These are phyloP conservation scores for Trametes polyzona DNA, from an alignment of 1,284 basidiomycete genomes.

Conservation along the genomic window DNA sequence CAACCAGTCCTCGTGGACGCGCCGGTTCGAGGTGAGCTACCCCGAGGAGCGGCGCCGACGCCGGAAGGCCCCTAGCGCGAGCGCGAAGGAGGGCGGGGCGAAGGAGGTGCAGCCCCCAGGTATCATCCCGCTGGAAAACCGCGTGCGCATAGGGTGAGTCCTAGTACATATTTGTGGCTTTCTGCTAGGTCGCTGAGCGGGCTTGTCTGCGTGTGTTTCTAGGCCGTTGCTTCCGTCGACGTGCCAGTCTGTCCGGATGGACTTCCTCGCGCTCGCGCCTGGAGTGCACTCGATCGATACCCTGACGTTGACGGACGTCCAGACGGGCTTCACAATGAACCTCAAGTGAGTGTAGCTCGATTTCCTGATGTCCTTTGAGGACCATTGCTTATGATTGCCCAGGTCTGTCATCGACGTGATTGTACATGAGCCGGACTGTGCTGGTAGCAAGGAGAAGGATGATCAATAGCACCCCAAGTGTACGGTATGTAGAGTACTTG, in stretches of 20 bases:
- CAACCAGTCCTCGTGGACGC: constrained; percentile 79
- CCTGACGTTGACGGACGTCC: constrained; percentile 74
- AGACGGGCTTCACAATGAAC: constrained; percentile 73
- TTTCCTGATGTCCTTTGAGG: background rate
- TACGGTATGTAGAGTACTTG: too few relatives aligned
- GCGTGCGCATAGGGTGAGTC: constrained; percentile 79
- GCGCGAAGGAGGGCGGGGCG: constrained; percentile 31
- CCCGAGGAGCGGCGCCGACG: constrained; percentile 58
- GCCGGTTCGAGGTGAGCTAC: constrained; percentile 78
- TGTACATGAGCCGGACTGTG: constrained; percentile 52
- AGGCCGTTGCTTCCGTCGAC: constrained; percentile 81
- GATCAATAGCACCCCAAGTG: too few relatives aligned
- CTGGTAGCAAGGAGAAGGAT: too few relatives aligned
- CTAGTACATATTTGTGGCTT: background rate
- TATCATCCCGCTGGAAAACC: constrained; percentile 79
- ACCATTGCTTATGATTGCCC: background rate
- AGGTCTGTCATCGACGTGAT: constrained; percentile 73
- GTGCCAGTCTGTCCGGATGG: constrained; percentile 86
- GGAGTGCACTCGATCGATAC: constrained; percentile 81
- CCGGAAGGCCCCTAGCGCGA: constrained; percentile 36
- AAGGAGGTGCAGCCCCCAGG: constrained; percentile 54
- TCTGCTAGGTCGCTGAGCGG: background rate
- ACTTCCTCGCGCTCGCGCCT: constrained; percentile 79
- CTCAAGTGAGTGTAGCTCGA: constrained; percentile 61
- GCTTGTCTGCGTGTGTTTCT: background rate